Conservation (phyloP, 768 basidiomycete species). For the Agaricus subrufescens region DNA sequence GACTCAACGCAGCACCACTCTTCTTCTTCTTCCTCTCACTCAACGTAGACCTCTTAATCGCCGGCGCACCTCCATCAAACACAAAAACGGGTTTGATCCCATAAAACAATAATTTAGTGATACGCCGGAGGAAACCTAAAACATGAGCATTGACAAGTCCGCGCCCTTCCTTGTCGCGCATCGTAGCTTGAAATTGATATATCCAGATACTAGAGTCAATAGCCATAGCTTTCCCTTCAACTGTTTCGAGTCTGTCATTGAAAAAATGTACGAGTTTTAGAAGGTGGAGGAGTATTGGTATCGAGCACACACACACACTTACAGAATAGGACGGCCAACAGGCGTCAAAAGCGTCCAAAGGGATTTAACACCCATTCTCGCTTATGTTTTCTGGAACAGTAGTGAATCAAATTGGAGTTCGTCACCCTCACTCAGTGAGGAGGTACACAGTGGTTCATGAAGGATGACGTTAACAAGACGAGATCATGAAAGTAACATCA, state of each 20-base stretch:
- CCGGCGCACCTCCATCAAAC: constrained; percentile 96
- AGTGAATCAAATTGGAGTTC: no score
- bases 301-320: constrained; percentile 20
- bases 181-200: constrained; percentile 99
- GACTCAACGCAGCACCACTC: constrained; percentile 81
- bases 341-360: constrained; percentile 90
- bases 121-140: constrained; percentile 83
- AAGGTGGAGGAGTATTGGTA: background rate
- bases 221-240: constrained; percentile 93
- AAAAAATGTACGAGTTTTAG: no score
- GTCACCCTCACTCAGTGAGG: background rate
- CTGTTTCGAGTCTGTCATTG: constrained; percentile 72
- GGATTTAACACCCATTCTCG: constrained; percentile 90
- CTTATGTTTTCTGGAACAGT: background rate
- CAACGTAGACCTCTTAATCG: constrained; percentile 83
- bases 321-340: constrained; percentile 94
- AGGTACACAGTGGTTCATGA: background rate
- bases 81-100: constrained; percentile 99
- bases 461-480: background rate
- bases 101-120: constrained; percentile 92
- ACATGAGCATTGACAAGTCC: constrained; percentile 92
- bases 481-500: background rate
- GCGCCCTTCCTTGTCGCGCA: constrained; percentile 95
- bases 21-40: constrained; percentile 88
- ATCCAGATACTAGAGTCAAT: constrained; percentile 99